These are phyloP conservation scores for Talaromyces amestolkiae DNA, from an alignment of 2,329 filamentous ascomycete genomes.

Conservation along the genomic window DNA sequence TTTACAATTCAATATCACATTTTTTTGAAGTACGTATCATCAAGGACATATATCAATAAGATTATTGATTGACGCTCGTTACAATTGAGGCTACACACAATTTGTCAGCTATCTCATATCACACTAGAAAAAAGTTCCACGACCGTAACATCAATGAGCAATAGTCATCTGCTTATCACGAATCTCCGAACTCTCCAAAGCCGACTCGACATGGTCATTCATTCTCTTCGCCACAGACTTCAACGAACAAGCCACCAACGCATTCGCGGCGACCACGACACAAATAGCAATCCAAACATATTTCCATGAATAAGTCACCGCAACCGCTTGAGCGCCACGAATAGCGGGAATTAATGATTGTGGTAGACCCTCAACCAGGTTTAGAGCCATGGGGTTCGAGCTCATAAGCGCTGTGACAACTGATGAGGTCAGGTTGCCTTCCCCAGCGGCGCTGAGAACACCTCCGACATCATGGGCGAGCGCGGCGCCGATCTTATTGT, in stretches of 20 bases:
- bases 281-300: not conserved
- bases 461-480: not conserved
- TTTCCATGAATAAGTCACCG: not conserved
- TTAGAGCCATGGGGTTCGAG: not conserved
- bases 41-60: too few relatives aligned
- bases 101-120: too few relatives aligned
- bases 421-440: not conserved
- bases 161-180: not conserved
- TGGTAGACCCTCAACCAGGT: not conserved
- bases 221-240: slow-evolving; percentile 9
- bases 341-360: not conserved
- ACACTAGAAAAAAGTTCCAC: too few relatives aligned
- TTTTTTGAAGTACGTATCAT: too few relatives aligned
- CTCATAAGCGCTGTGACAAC: not conserved
- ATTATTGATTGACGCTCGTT: too few relatives aligned
- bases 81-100: too few relatives aligned
- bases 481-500: not conserved
- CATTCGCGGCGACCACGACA: slow-evolving; percentile 4
- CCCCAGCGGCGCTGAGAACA: not conserved
- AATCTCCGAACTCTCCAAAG: not conserved
- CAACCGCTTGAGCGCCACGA: not conserved
- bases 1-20: too few relatives aligned
- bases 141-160: not conserved
- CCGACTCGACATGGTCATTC: slow-evolving; percentile 12
- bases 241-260: not conserved